Evolutionary conservation across 2,329 filamentous ascomycete species (phyloP), one percentile per base, ranked within the genome.

Genomic region (Talaromyces sp.): DNA sequence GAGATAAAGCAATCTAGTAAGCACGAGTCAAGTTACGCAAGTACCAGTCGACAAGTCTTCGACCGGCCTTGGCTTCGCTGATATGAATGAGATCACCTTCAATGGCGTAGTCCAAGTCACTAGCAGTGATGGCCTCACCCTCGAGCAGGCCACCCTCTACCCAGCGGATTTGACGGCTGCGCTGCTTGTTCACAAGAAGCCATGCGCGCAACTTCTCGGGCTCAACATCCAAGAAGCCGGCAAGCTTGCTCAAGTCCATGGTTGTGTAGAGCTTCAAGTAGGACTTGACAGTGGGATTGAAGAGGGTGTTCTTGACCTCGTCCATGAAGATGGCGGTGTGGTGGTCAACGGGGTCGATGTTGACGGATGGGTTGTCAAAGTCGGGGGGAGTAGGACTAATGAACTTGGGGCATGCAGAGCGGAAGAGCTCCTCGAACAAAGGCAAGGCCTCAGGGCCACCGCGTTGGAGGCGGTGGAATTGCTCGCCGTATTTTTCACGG

Each of bases 261-360:
- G 95, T 99, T 54, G 95, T 98, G 88, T 99, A 99, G 64, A 99
- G 90, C 78, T 96, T 95, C 71, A 99, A 88, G 85, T 99, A 99
- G 68, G 93, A 97, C 86, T 96, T 97, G 79, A 99, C 91, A 54
- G 93, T 97, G 52, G 95, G 95, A 79, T 92, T 94, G 89, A 89
- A 96, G 87, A 99, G 95, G 82, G 96, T 98, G 82, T 92, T 97
- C 88, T 96, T 97, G 80, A 99, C 94, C 84, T 99, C 95, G 73
- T 97, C 93, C 94, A 99, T 98, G 86, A 99, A 99, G 82, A 99
- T 90, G 74, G 91, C 86, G 70, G 97, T 88, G 82, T 99, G 94
- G 85, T 99, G 95, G 83, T 99, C 94, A 70, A 97, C 88, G 50
- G 95, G 95, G 83, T 99, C 95, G 73, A 98, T 86, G 85, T 99